Evolutionary conservation across 306 rosid species (phyloP).

Genomic region (Luffa acutangula): DNA sequence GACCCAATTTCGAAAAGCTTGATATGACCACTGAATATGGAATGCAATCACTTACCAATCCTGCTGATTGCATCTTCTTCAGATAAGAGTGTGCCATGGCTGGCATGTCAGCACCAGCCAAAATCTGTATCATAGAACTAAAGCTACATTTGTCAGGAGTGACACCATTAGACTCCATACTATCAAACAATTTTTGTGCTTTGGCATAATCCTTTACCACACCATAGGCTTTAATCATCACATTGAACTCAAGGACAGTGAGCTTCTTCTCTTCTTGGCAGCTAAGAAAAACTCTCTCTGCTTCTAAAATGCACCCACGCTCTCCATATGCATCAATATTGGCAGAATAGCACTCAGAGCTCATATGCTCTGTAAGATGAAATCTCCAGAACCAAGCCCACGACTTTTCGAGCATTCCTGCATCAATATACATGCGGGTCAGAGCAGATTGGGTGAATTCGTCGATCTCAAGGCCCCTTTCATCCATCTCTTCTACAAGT

Average conservation of each 20-base stretch:
- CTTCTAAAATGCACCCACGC: conserved; percentile 50
- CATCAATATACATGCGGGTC: conserved; percentile 67
- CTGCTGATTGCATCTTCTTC: conserved; percentile 57
- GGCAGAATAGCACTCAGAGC: conserved; percentile 68
- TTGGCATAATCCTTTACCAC: conserved; percentile 37
- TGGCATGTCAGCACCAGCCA: conserved; percentile 54
- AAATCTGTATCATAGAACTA: conserved; percentile 64
- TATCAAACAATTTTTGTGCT: conserved; percentile 56
- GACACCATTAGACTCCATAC: conserved; percentile 39
- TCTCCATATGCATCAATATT: conserved; percentile 73
- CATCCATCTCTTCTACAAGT: conserved; percentile 56
- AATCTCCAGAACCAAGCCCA: conserved; percentile 69
- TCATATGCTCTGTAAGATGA: conserved; percentile 45
- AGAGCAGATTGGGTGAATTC: conserved; percentile 68
- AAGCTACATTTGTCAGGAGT: conserved; percentile 59
- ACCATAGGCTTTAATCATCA: conserved; percentile 90
- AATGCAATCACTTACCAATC: conserved; percentile 60
- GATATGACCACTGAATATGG: conserved; percentile 59
- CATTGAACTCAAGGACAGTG: conserved; percentile 65
- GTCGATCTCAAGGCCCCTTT: conserved; percentile 52
- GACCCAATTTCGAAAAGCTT: conserved; percentile 52
- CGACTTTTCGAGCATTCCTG: conserved; percentile 50
- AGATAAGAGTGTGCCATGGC: conserved; percentile 43
- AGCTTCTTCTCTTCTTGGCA: conserved; percentile 52
- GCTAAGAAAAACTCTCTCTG: conserved; percentile 57